Base-by-base conservation (phyloP, 2,329 filamentous ascomycete species). In the Fusarium fracticaudum region DNA sequence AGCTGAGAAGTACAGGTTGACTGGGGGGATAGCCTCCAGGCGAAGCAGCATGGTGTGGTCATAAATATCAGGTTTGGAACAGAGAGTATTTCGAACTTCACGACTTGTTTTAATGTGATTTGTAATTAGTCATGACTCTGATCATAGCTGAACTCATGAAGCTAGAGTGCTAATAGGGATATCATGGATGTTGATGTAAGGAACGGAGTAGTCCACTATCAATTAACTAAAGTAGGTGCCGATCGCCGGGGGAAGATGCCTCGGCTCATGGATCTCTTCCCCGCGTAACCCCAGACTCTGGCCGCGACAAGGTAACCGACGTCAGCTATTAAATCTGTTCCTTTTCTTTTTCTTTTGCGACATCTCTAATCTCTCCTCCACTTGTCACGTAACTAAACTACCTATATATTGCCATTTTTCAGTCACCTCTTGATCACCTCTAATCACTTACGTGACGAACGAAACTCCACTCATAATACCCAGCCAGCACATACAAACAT, bases 251-350 rank as follows among this genome's bases (percentile, higher is more conserved):
- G 55, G 50, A 69, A 78, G 75, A 74, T 79, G 77, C 77, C 77
- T 79, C 78, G 77, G 77, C 76, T 75, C 64, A 64, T 68, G 64
- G 58, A 71, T 69, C 40, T 61, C 64, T 65, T 64, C 76, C 74
- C 75, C 72, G 69, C 76, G 76, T 75, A 74, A 69, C 64, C 69
- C 69, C 57, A 72, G 64, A 73, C 68, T 69, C 40, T 48, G 45
- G 40, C 48, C 35, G 44, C 43, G 45, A 51, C 51, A 65, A 55
- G 37, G 60, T 73, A 69, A 60, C 63, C 68, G 68, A 74, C 60
- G 53, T 60, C 69, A 70, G 54, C 58, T 44, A 61, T 70, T 72
- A 48, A 54, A 74, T 69, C 43, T 62, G 24, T 38, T 50, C 41
- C 35, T 31, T 31, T 53, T 71, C 47, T 43, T 53, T 47, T 47